phyloP scores from a whole-genome alignment of 441 rosid species.

The Erodium trifolium region DNA sequence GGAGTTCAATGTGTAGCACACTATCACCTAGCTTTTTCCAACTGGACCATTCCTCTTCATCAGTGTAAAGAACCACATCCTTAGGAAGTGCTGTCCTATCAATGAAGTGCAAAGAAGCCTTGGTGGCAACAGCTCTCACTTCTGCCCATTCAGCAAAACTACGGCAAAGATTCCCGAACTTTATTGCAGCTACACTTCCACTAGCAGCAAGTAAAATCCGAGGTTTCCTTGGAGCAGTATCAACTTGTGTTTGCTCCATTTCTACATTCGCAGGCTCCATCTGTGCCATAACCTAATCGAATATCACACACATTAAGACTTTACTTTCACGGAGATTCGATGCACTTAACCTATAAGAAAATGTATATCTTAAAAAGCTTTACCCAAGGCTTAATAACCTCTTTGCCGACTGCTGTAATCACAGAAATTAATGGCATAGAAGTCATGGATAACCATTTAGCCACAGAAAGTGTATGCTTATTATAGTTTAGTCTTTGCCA shows the following conservation, averaged over 20 bases:
- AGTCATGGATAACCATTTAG: too few relatives aligned
- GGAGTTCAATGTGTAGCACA: constrained; percentile 74
- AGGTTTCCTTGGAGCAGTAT: constrained; percentile 35
- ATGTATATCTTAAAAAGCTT: too few relatives aligned
- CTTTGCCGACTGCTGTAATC: too few relatives aligned
- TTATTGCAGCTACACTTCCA: constrained; percentile 89
- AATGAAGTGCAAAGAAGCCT: constrained; percentile 61
- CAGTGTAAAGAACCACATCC: constrained; percentile 57
- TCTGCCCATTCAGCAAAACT: constrained; percentile 80
- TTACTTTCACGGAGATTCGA: too few relatives aligned
- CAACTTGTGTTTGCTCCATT: constrained; percentile 17
- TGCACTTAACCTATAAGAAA: too few relatives aligned
- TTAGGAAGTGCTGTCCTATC: constrained; percentile 53
- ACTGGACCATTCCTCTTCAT: constrained; percentile 69
- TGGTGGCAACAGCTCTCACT: constrained; percentile 70
- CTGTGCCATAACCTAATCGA: constrained; percentile 24
- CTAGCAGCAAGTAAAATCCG: constrained; percentile 69
- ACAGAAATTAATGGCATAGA: too few relatives aligned
- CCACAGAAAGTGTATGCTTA: too few relatives aligned
- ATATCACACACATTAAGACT: not conserved
- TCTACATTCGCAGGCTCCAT: constrained; percentile 23
- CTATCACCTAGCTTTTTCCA: constrained; percentile 71
- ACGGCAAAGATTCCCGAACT: constrained; percentile 70
- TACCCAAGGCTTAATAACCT: too few relatives aligned
- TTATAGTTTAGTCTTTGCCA: too few relatives aligned